Percentiles rank a stretch among this genome's conserved stretches.
Conservation (phyloP, 352 stramenopile genomes). For the Pythium brachiatum region DNA sequence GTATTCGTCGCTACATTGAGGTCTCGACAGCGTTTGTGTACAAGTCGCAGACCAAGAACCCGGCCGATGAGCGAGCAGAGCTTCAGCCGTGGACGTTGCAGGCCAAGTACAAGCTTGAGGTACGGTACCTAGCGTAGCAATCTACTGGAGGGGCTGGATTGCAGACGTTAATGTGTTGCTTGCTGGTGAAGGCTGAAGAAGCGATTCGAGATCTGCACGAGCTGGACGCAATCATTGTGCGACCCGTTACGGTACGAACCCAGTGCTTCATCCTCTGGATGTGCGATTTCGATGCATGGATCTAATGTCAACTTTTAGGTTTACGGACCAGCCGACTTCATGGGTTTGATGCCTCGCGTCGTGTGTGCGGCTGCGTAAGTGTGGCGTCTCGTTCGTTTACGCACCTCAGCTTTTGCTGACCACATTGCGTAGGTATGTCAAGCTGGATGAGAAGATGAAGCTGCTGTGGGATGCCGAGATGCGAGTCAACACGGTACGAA, state of each 20-base stretch:
- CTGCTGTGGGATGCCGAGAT: conserved; percentile 85
- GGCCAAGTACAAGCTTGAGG: conserved; percentile 84
- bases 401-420: neutral
- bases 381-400: neutral
- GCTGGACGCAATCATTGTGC: conserved; percentile 71
- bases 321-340: conserved; percentile 75
- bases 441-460: conserved; percentile 87
- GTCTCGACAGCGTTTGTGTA: conserved; percentile 89
- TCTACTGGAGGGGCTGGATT: too few relatives aligned
- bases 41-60: conserved; percentile 77
- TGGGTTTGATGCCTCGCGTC: conserved; percentile 82
- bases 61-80: conserved; percentile 56
- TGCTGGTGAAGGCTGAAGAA: conserved; percentile 48
- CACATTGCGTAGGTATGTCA: conserved; percentile 56
- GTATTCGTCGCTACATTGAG: conserved; percentile 81
- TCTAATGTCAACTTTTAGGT: conserved; percentile 52
- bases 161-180: neutral
- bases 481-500: conserved; percentile 78
- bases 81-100: conserved; percentile 82
- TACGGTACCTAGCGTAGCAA: too few relatives aligned
- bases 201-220: conserved; percentile 51
- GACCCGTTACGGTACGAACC: conserved; percentile 58
- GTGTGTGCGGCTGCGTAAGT: conserved; percentile 81
- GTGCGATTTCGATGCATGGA: neutral
- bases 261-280: neutral